Evolutionary conservation across 148 eudicot genomes (phyloP).

Genomic region (Vaccinium darrowii): DNA sequence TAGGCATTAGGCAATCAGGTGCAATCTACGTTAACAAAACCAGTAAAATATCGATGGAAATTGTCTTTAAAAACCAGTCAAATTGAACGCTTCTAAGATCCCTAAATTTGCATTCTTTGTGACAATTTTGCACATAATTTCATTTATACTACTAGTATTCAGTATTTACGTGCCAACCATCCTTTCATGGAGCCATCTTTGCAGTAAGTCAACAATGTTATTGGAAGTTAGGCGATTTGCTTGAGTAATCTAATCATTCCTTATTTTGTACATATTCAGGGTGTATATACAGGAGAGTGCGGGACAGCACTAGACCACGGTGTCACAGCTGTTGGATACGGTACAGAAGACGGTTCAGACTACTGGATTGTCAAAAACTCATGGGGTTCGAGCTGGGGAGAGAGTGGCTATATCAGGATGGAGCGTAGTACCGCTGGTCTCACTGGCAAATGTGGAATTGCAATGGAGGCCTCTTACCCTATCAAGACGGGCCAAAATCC

Average conservation of each 20-base stretch:
- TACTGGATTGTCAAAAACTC: constrained; percentile 86
- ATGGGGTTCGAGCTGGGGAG: constrained; percentile 79
- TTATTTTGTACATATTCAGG: constrained; percentile 32
- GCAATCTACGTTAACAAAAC: neutral
- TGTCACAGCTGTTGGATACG: constrained; percentile 71
- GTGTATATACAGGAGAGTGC: constrained; percentile 70
- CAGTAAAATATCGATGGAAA: too few species aligned
- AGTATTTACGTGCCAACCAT: neutral
- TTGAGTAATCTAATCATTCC: neutral
- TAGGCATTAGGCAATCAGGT: neutral
- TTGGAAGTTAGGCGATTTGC: neutral
- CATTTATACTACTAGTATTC: neutral
- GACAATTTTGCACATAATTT: neutral
- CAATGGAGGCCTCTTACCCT: constrained; percentile 71
- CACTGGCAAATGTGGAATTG: constrained; percentile 70
- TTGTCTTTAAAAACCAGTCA: neutral
- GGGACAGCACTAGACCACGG: constrained; percentile 69
- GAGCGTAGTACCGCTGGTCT: constrained; percentile 37
- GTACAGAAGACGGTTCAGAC: constrained; percentile 54
- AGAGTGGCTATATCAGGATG: constrained; percentile 64
- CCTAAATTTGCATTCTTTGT: neutral
- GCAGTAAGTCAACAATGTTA: neutral
- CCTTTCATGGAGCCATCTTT: neutral
- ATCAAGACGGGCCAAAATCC: constrained; percentile 63
- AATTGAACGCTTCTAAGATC: neutral